These are phyloP conservation scores for Lecanicillium sp. DNA, from an alignment of 2,329 filamentous ascomycete genomes.

Conservation along the genomic window DNA sequence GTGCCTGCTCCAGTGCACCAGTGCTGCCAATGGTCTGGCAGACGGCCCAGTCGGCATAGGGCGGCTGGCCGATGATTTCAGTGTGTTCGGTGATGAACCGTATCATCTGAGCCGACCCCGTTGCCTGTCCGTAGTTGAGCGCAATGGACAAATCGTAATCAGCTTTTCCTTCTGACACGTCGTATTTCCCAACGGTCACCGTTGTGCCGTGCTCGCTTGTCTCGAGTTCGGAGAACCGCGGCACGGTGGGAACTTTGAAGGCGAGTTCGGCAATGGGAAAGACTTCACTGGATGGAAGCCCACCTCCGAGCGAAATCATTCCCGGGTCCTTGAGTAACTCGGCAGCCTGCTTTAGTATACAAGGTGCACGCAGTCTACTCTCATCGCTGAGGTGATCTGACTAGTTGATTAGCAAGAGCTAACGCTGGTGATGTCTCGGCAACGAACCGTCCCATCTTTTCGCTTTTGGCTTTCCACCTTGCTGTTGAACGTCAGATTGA, in stretches of 20 bases:
- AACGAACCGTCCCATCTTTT: conserved; percentile 78
- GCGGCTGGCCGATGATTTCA: conserved; percentile 79
- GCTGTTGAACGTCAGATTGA: not conserved
- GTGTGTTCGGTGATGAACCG: conserved; percentile 93
- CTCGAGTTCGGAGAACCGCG: conserved; percentile 65
- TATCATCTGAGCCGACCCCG: conserved; percentile 78
- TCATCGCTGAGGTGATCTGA: conserved; percentile 57
- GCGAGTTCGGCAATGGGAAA: conserved; percentile 83
- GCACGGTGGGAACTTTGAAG: conserved; percentile 64
- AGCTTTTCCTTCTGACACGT: conserved; percentile 54
- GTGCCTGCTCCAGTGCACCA: conserved; percentile 72
- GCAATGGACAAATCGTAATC: conserved; percentile 73
- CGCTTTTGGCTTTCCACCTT: conserved; percentile 63
- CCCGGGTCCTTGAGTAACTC: conserved; percentile 72
- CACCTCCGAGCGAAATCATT: conserved; percentile 87
- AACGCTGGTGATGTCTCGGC: not conserved
- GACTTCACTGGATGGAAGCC: conserved; percentile 79
- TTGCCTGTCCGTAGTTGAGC: conserved; percentile 88
- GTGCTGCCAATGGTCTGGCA: conserved; percentile 82
- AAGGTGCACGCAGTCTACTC: conserved; percentile 53
- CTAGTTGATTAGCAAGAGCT: conserved; percentile 6
- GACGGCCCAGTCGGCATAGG: conserved; percentile 86
- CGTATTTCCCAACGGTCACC: conserved; percentile 74
- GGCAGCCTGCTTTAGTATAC: conserved; percentile 77
- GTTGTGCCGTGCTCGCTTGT: conserved; percentile 54